These are phyloP conservation scores for Mrakia blollopis DNA, from an alignment of 768 basidiomycete species.

Conservation along the genomic window DNA sequence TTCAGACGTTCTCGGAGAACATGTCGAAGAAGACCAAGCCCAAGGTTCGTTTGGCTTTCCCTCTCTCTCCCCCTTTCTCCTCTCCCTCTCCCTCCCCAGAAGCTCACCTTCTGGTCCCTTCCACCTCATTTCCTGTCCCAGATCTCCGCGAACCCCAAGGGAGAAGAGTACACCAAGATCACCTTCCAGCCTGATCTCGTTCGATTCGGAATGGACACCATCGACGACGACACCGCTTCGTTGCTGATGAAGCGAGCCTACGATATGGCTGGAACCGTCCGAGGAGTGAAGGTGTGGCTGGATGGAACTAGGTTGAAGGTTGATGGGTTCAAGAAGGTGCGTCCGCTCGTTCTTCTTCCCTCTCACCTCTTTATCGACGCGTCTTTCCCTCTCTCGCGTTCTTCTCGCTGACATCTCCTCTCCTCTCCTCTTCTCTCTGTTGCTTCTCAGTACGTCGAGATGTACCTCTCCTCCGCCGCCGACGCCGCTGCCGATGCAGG, in stretches of 20 bases:
- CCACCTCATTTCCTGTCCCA: not conserved
- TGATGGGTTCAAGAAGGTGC: conserved; percentile 74
- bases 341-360: conserved; percentile 10
- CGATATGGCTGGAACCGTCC: conserved; percentile 93
- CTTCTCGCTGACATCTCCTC: conserved; percentile 1
- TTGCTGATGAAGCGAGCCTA: conserved; percentile 90
- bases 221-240: conserved; percentile 85
- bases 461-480: conserved; percentile 76
- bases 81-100: not conserved
- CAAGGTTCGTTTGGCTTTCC: conserved; percentile 49
- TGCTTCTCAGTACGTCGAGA: conserved; percentile 70
- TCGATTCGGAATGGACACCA: conserved; percentile 80
- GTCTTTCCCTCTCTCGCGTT: too few species aligned
- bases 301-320: conserved; percentile 85
- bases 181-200: conserved; percentile 88
- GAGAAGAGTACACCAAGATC: conserved; percentile 86
- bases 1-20: conserved; percentile 89
- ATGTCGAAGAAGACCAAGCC: conserved; percentile 82
- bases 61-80: too few species aligned
- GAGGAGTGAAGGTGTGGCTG: conserved; percentile 84
- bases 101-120: not conserved
- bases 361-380: not conserved
- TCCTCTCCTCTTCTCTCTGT: not conserved
- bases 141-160: conserved; percentile 82
- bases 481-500: conserved; percentile 60